Conservation (phyloP, 2,329 filamentous ascomycete species). For the Beauveria pseudobassiana region DNA sequence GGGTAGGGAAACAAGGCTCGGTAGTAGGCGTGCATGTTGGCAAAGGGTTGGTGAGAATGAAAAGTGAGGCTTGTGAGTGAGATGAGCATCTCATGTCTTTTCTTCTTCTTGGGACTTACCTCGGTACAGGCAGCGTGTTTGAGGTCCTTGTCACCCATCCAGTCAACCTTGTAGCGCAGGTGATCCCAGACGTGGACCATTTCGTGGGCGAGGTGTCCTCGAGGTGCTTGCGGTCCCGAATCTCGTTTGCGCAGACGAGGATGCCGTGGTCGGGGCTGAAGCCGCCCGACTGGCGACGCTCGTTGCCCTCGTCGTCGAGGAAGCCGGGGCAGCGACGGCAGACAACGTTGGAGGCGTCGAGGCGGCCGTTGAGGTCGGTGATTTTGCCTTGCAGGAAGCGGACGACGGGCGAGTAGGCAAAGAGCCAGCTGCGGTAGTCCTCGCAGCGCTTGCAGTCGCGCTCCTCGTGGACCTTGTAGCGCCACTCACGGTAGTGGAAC, state of each 20-base stretch:
- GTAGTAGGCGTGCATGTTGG: not conserved
- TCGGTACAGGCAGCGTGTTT: constrained; percentile 91
- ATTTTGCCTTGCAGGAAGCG: constrained; percentile 83
- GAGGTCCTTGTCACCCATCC: constrained; percentile 61
- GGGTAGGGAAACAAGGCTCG: not conserved
- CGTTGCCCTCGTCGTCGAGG: constrained; percentile 48
- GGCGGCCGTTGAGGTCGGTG: constrained; percentile 64
- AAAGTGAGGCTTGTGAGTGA: not conserved
- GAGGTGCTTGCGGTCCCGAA: constrained; percentile 69
- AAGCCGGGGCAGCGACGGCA: constrained; percentile 69
- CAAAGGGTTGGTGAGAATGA: not conserved
- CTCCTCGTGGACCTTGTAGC: constrained; percentile 67
- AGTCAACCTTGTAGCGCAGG: constrained; percentile 83
- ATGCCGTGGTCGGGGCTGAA: constrained; percentile 86
- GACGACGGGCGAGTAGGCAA: constrained; percentile 77
- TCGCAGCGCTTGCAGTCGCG: constrained; percentile 78
- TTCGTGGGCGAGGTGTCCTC: constrained; percentile 96
- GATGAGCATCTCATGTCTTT: constrained; percentile 3
- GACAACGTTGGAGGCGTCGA: constrained; percentile 68
- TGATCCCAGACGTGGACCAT: constrained; percentile 98
- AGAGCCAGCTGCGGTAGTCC: constrained; percentile 71
- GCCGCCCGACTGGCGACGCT: constrained; percentile 65
- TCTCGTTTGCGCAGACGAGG: constrained; percentile 84
- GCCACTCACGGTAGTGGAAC: constrained; percentile 69
- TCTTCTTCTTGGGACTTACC: constrained; percentile 39